Evolutionary conservation across 106 monocot species (phyloP), one percentile per base, ranked within the genome.

Genomic region (Acorus gramineus): DNA sequence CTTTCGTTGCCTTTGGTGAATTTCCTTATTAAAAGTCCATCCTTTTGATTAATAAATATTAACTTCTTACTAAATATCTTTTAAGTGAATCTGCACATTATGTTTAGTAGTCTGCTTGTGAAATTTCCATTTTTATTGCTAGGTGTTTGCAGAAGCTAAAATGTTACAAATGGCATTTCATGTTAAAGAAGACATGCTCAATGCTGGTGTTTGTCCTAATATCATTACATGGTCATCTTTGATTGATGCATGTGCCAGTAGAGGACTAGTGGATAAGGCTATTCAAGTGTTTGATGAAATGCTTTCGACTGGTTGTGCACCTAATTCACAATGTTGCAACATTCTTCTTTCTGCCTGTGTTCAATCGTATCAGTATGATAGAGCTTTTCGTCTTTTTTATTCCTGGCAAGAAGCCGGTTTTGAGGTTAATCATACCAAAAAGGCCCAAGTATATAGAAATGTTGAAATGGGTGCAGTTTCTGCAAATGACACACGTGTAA

Each of bases 71-170:
- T 28, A 28, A 28, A 28, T 28, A 28, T 28, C 28, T 28, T 28
- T 28, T 28, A 28, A 28, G 28, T 28, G 28, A 28, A 28, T 28
- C 28, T 28, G 28, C 28, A 28, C 28, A 62, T 8, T 11, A 11
- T 47, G 8, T 47, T 62, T 28, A 28, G 28, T 28, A 28, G 28
- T 28, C 28, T 28, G 28, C 10, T 62, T 61, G 51, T 59, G 2
- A 52, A 43, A 52, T 49, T 50, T 56, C 9, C 47, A 11, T 47
- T 63, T 55, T 47, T 42, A 44, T 14, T 68, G 61, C 65, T 55
- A 94, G 93, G 85, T 79, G 6, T 82, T 94, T 78, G 83, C 93
- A 60, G 86, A 86, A 77, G 89, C 89, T 57, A 83, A 83, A 84
- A 84, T 86, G 93, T 83, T 74, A 84, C 70, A 89, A 69, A 79